These are phyloP conservation scores for Monosporascus sp. DNA, from an alignment of 2,329 filamentous ascomycete genomes.

Conservation along the genomic window DNA sequence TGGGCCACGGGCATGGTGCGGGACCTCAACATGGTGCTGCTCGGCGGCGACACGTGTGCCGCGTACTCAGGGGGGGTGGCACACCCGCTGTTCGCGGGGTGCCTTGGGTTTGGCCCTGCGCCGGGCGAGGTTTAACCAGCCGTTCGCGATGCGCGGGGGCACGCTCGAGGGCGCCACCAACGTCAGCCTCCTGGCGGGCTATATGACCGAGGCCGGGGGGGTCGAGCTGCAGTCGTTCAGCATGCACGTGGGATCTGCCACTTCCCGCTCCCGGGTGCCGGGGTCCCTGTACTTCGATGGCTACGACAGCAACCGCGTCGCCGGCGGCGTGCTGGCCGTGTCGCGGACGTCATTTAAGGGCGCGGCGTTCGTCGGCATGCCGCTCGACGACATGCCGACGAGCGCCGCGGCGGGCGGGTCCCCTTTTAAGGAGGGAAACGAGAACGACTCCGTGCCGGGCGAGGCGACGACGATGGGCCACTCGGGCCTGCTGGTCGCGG, in stretches of 20 bases:
- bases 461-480: too few relatives aligned
- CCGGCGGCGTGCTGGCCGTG: slow-evolving; percentile 18
- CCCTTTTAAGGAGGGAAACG: slow-evolving; percentile 20
- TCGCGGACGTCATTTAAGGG: slow-evolving; percentile 2
- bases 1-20: slow-evolving; percentile 3
- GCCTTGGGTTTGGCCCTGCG: slow-evolving; percentile 17
- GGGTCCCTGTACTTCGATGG: slow-evolving; percentile 30
- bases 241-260: slow-evolving; percentile 32
- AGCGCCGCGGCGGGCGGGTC: slow-evolving; percentile 30
- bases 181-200: too few relatives aligned
- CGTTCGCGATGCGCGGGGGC: slow-evolving; percentile 6
- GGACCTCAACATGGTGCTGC: slow-evolving; percentile 12
- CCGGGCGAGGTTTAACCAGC: slow-evolving; percentile 10
- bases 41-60: slow-evolving; percentile 10
- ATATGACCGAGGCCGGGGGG: slow-evolving; percentile 5
- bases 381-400: too few relatives aligned
- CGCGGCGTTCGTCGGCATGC: slow-evolving; percentile 29
- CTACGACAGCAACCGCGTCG: slow-evolving; percentile 29
- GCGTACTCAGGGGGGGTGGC: slow-evolving; percentile 15
- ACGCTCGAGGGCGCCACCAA: background rate
- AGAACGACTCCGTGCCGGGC: too few relatives aligned
- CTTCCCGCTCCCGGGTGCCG: slow-evolving; percentile 5
- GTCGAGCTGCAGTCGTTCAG: slow-evolving; percentile 31
- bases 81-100: slow-evolving; percentile 19
- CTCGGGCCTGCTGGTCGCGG: slow-evolving; percentile 10